These are phyloP conservation scores for Avena sativa DNA, from an alignment of 176 grass and related monocot species.

Conservation along the genomic window DNA sequence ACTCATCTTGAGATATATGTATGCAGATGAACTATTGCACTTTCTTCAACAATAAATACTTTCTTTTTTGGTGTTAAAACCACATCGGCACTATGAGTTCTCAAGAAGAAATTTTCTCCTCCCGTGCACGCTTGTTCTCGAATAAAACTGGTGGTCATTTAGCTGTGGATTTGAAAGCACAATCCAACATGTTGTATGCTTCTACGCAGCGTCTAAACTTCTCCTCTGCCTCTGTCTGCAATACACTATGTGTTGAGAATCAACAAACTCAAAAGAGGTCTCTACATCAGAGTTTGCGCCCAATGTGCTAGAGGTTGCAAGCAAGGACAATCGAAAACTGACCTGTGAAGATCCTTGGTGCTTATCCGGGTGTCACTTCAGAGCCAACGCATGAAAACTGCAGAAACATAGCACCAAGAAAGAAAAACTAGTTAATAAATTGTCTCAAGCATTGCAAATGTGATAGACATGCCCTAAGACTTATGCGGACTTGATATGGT, in stretches of 20 bases:
- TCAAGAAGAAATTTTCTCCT: neutral
- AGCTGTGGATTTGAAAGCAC: slow-evolving; percentile 44
- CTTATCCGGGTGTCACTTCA: slow-evolving; percentile 94
- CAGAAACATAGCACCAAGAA: slow-evolving; percentile 16
- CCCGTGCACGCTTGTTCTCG: neutral
- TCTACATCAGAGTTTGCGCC: neutral
- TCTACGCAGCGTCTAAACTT: slow-evolving; percentile 67
- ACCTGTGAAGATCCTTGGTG: slow-evolving; percentile 87
- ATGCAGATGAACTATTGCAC: neutral
- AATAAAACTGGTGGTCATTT: neutral
- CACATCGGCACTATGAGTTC: no score
- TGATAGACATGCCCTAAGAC: slow-evolving; percentile 45
- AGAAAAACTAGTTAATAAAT: slow-evolving; percentile 12
- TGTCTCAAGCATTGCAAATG: slow-evolving; percentile 8
- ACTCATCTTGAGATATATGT: neutral
- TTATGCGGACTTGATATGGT: slow-evolving; percentile 83
- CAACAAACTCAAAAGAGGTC: neutral
- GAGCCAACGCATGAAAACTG: slow-evolving; percentile 75
- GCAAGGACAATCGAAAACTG: neutral
- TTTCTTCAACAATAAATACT: neutral
- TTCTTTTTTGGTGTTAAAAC: neutral
- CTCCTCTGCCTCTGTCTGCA: slow-evolving; percentile 66
- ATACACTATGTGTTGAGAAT: neutral
- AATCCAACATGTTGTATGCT: slow-evolving; percentile 59
- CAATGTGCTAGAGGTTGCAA: neutral